These are phyloP conservation scores for Trichocomaceae sp. DNA, from an alignment of 2,329 filamentous ascomycete species.

Conservation along the genomic window DNA sequence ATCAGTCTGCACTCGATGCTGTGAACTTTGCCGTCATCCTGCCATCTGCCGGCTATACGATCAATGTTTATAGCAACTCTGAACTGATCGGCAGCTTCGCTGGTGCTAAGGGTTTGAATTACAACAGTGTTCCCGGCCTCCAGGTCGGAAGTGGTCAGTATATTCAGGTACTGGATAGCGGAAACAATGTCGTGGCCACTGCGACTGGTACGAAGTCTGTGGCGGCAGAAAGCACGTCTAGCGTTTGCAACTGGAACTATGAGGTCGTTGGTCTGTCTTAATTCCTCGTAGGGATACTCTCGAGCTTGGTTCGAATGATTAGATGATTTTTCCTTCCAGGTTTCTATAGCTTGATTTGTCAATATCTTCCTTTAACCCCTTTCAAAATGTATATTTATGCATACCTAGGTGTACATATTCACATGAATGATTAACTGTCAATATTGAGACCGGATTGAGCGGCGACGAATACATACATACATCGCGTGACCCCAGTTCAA, in stretches of 20 bases:
- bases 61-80: slow-evolving; percentile 4
- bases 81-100: slow-evolving; percentile 6
- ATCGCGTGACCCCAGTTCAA: too few relatives aligned
- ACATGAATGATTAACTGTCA: too few relatives aligned
- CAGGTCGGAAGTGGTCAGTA: slow-evolving; percentile 1
- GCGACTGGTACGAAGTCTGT: slow-evolving; percentile 4
- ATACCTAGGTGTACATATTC: too few relatives aligned
- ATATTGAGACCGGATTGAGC: too few relatives aligned
- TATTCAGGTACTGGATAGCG: neutral
- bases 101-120: neutral
- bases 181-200: neutral
- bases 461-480: too few relatives aligned
- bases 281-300: too few relatives aligned
- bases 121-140: slow-evolving; percentile 3
- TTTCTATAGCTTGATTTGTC: too few relatives aligned
- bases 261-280: slow-evolving; percentile 6
- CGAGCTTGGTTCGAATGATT: too few relatives aligned
- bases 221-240: slow-evolving; percentile 1
- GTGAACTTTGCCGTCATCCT: slow-evolving; percentile 9
- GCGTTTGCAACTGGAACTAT: slow-evolving; percentile 8
- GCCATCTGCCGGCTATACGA: slow-evolving; percentile 3
- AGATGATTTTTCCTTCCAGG: too few relatives aligned
- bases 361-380: neutral
- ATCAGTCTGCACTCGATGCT: slow-evolving; percentile 1
- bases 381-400: too few relatives aligned